Conservation (phyloP, 2,329 filamentous ascomycete genomes). For the Fusarium sp. region DNA sequence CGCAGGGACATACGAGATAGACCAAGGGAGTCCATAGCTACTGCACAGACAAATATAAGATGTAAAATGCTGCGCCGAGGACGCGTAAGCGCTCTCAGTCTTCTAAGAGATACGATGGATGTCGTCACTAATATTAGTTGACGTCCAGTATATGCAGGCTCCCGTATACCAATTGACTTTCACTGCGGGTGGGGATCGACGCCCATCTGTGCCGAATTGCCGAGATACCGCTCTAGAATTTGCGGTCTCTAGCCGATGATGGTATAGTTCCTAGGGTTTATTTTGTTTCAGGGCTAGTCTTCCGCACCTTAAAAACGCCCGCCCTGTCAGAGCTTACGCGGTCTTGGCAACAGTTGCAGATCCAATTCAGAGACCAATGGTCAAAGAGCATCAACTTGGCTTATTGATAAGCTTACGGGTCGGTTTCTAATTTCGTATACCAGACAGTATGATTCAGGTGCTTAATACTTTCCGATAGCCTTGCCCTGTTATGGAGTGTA, state of each 20-base stretch:
- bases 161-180: not conserved
- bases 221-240: not conserved
- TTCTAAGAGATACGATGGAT: not conserved
- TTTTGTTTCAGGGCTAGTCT: not conserved
- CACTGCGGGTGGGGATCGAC: not conserved
- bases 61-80: not conserved
- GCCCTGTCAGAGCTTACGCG: not conserved
- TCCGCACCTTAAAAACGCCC: not conserved
- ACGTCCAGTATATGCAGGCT: not conserved
- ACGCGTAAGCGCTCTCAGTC: not conserved
- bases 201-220: not conserved
- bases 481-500: not conserved
- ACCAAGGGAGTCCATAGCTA: not conserved
- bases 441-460: not conserved
- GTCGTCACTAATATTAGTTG: not conserved
- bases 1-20: not conserved
- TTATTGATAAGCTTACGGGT: not conserved
- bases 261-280: not conserved
- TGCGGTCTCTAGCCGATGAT: not conserved
- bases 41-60: not conserved
- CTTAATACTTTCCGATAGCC: no score
- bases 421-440: not conserved
- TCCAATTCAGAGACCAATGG: not conserved
- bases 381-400: not conserved
- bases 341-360: not conserved